phyloP scores from a whole-genome alignment of 2,329 filamentous ascomycete genomes.

The Venturiaceae sp. region DNA sequence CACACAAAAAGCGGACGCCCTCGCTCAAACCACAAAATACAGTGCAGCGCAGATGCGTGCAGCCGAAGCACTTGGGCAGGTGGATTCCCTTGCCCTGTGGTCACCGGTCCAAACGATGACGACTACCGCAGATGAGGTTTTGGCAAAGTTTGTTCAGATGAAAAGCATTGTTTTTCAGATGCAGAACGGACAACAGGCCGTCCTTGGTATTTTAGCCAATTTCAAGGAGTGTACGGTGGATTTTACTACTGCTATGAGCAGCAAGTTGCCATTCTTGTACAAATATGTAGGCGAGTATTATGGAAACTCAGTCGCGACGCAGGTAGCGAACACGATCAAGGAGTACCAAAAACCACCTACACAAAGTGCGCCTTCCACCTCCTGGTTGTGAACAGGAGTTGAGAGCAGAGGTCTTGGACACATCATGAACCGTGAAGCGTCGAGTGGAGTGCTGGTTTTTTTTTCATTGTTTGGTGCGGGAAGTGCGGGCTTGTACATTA shows the following conservation, averaged over 20 bases:
- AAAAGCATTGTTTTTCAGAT: not conserved
- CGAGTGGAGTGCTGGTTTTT: not conserved
- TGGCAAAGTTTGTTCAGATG: not conserved
- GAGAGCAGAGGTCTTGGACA: not conserved
- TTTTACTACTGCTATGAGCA: not conserved
- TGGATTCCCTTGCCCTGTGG: not conserved
- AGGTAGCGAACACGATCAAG: not conserved
- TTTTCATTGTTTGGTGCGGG: no score
- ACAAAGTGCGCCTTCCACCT: no score
- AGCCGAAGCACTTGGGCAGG: no score
- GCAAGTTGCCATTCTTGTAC: not conserved
- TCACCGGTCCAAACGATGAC: not conserved
- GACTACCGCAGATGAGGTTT: not conserved
- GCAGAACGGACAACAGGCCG: not conserved
- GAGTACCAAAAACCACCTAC: not conserved
- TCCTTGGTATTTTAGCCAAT: not conserved
- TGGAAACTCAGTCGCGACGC: not conserved
- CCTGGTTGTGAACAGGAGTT: not conserved
- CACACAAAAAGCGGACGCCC: not conserved
- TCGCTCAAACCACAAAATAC: not conserved
- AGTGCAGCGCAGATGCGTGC: not conserved
- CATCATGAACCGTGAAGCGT: not conserved
- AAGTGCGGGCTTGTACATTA: no score
- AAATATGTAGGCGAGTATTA: not conserved
- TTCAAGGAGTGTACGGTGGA: not conserved